phyloP scores from a whole-genome alignment of 2,329 filamentous ascomycete species.

The Karstenula rhodostoma region DNA sequence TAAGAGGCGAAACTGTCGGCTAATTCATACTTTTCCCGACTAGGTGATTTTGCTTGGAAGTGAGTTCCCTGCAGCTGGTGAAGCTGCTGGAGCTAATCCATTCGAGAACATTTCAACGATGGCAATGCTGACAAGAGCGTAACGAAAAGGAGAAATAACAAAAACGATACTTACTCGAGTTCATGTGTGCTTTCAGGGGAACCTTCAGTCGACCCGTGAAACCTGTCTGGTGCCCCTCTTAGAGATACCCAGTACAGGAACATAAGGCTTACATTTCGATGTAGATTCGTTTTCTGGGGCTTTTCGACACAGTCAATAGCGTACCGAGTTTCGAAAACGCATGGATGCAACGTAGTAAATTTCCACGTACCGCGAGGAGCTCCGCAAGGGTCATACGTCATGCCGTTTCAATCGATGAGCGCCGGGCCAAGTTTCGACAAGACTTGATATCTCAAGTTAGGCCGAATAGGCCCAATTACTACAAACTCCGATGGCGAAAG shows the following conservation, averaged over 20 bases:
- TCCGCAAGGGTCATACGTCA: constrained; percentile 70
- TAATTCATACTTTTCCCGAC: constrained; percentile 62
- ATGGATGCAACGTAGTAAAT: constrained; percentile 78
- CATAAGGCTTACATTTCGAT: background rate
- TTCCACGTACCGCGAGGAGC: constrained; percentile 69
- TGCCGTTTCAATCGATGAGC: constrained; percentile 75
- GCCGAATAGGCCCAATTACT: constrained; percentile 36
- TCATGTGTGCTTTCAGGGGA: constrained; percentile 81
- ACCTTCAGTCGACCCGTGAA: constrained; percentile 80
- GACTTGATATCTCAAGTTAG: constrained; percentile 66
- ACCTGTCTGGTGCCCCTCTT: constrained; percentile 45
- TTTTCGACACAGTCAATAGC: constrained; percentile 85
- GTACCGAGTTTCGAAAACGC: constrained; percentile 77
- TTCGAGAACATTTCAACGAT: constrained; percentile 70
- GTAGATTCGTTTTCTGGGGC: constrained; percentile 74
- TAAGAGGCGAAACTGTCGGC: background rate
- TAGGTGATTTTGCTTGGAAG: constrained; percentile 86
- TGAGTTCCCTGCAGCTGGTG: constrained; percentile 18
- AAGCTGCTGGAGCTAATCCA: background rate
- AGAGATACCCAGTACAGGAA: background rate
- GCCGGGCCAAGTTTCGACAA: constrained; percentile 75
- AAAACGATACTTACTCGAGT: constrained; percentile 71
- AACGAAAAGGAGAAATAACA: constrained; percentile 56
- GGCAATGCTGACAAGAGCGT: constrained; percentile 66
- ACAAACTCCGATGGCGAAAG: constrained; percentile 36